These are phyloP conservation scores for Scopulariopsis brevicaulis DNA, from an alignment of 2,329 filamentous ascomycete genomes.

Conservation along the genomic window DNA sequence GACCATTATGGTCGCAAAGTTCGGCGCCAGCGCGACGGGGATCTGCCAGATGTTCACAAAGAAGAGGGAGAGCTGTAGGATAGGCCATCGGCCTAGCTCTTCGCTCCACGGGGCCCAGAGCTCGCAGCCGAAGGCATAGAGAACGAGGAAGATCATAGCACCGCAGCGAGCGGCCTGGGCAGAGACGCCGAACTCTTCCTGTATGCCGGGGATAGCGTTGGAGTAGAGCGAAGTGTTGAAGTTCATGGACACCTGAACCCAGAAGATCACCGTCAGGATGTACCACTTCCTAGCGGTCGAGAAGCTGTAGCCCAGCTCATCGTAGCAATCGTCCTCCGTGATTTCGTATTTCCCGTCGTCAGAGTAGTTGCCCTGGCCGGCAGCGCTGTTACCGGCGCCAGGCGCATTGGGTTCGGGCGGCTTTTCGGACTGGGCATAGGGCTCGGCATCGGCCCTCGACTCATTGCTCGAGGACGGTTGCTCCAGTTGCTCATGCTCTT, in stretches of 20 bases:
- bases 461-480: neutral
- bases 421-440: neutral
- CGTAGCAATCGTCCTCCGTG: neutral
- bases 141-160: neutral
- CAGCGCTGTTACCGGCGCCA: neutral
- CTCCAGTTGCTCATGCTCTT: neutral
- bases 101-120: neutral
- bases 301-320: neutral
- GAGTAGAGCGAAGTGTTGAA: neutral
- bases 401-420: neutral
- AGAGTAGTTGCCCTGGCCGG: neutral
- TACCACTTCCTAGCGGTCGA: neutral
- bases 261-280: neutral
- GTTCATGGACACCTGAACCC: neutral
- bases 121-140: neutral
- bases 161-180: neutral
- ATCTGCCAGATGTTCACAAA: neutral
- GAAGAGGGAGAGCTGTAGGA: neutral
- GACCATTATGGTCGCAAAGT: neutral
- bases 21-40: neutral
- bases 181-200: neutral
- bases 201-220: neutral
- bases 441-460: neutral
- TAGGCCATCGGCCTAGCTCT: neutral
- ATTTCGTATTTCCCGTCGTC: neutral